A percentile compares a stretch with the other conserved stretches of the same genome.
Conservation (phyloP, 1,139 yeast genomes). For the Saccharomyces hybrid region DNA sequence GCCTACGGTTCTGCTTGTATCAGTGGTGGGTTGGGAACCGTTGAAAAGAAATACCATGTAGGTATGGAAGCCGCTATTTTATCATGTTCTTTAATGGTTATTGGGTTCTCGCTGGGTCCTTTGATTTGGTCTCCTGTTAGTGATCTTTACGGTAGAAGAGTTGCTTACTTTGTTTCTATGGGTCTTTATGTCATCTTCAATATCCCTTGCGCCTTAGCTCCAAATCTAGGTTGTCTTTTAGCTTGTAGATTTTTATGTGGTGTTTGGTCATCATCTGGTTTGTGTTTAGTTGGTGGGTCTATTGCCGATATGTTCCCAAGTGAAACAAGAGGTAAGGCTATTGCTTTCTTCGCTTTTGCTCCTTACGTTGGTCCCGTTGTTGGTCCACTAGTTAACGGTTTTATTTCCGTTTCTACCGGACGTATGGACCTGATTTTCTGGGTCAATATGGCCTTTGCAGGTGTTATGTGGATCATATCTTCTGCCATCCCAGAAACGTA, state of each 20-base stretch:
- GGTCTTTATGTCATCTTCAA: constrained; percentile 70
- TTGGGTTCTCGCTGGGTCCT: constrained; percentile 86
- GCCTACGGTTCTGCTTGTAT: constrained; percentile 88
- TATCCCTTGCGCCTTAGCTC: constrained; percentile 83
- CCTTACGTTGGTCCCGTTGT: constrained; percentile 91
- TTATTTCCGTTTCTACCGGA: constrained; percentile 61
- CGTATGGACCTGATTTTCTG: constrained; percentile 69
- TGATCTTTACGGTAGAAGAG: constrained; percentile 79
- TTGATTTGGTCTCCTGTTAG: constrained; percentile 84
- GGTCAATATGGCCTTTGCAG: constrained; percentile 91
- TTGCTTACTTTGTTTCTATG: constrained; percentile 72
- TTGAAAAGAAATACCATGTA: constrained; percentile 57
- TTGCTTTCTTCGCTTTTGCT: constrained; percentile 84
- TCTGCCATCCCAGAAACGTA: constrained; percentile 76
- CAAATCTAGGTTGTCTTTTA: constrained; percentile 71
- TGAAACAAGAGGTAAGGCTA: constrained; percentile 79
- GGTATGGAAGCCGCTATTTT: constrained; percentile 71
- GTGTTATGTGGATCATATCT: constrained; percentile 64
- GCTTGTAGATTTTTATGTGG: constrained; percentile 84
- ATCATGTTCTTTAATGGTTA: constrained; percentile 77
- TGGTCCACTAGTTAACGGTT: constrained; percentile 87
- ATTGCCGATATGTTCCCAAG: constrained; percentile 78
- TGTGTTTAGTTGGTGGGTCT: constrained; percentile 84
- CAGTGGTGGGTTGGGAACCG: constrained; percentile 71
- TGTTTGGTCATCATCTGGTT: constrained; percentile 75